A percentile compares a stretch with the other conserved stretches of the same genome.
Conservation (phyloP, 148 eudicot species). For the Salicornia ramosissima region DNA sequence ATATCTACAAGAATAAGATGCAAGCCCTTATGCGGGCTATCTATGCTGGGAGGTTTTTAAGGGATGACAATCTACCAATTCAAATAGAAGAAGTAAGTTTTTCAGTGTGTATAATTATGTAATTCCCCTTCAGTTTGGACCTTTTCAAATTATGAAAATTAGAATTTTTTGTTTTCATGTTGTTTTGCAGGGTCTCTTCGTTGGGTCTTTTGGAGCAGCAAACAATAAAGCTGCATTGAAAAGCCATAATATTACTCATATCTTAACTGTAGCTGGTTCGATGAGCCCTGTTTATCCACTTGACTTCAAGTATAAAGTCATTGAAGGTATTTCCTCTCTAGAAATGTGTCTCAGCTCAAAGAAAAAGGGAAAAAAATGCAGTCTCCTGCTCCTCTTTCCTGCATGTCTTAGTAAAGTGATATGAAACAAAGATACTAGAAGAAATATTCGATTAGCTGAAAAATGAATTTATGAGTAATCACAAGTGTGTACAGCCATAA, state of each 20-base stretch:
- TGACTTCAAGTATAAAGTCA: constrained; percentile 61
- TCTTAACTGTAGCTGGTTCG: constrained; percentile 59
- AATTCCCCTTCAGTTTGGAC: not conserved
- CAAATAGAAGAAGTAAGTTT: constrained; percentile 81
- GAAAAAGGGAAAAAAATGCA: not conserved
- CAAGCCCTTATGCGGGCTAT: constrained; percentile 46
- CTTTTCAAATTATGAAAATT: not conserved
- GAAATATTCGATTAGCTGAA: too few species aligned
- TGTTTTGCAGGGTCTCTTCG: constrained; percentile 58
- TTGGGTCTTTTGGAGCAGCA: constrained; percentile 88
- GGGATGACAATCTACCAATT: constrained; percentile 60
- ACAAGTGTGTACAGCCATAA: too few species aligned
- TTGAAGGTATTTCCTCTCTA: constrained; percentile 41
- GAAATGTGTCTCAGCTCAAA: not conserved
- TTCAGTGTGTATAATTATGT: not conserved
- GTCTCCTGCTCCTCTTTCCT: not conserved
- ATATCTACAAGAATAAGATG: constrained; percentile 32
- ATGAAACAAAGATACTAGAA: not conserved
- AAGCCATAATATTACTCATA: constrained; percentile 68
- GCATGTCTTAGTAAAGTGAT: constrained; percentile 8
- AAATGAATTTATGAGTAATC: too few species aligned
- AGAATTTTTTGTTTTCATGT: not conserved
- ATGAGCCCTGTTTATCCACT: constrained; percentile 47
- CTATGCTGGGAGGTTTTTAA: constrained; percentile 32
- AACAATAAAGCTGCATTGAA: constrained; percentile 57